phyloP scores from a whole-genome alignment of 1,139 yeast species.

The Kluyveromyces sp. region DNA sequence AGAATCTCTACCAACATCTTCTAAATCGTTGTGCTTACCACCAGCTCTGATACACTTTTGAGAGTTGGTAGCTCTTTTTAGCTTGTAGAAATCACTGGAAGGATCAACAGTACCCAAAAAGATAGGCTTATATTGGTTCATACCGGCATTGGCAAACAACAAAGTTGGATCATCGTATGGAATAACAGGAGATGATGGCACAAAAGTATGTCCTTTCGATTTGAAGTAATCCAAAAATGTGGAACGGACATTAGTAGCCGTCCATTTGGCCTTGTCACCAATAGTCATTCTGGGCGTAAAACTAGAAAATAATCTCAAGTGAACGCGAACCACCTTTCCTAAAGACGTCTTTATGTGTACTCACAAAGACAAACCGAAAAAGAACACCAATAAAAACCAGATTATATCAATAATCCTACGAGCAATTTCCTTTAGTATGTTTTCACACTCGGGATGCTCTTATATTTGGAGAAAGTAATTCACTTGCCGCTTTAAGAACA shows the following conservation, averaged over 20 bases:
- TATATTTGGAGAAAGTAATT: too few species aligned
- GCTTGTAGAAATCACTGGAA: conserved; percentile 69
- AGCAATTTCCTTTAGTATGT: too few species aligned
- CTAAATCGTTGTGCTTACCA: conserved; percentile 97
- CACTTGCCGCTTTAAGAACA: too few species aligned
- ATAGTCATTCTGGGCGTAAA: conserved; percentile 21
- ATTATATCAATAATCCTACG: background rate
- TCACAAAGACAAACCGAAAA: background rate
- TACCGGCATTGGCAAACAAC: conserved; percentile 94
- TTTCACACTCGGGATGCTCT: too few species aligned
- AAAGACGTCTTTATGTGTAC: background rate
- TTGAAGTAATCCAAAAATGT: conserved; percentile 81
- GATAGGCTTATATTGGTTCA: conserved; percentile 97
- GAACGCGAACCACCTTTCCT: background rate
- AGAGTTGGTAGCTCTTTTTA: conserved; percentile 88
- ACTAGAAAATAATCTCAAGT: conserved; percentile 5
- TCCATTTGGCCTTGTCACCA: conserved; percentile 42
- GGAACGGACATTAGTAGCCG: conserved; percentile 70
- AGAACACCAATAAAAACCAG: background rate
- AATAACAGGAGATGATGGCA: conserved; percentile 88
- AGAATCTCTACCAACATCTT: conserved; percentile 95
- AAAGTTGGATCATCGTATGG: conserved; percentile 98
- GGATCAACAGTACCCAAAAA: conserved; percentile 97
- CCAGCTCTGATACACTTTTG: conserved; percentile 99
- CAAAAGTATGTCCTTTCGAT: conserved; percentile 62